phyloP scores from a whole-genome alignment of 2,329 filamentous ascomycete genomes.

The Arthrocladium fulminans region DNA sequence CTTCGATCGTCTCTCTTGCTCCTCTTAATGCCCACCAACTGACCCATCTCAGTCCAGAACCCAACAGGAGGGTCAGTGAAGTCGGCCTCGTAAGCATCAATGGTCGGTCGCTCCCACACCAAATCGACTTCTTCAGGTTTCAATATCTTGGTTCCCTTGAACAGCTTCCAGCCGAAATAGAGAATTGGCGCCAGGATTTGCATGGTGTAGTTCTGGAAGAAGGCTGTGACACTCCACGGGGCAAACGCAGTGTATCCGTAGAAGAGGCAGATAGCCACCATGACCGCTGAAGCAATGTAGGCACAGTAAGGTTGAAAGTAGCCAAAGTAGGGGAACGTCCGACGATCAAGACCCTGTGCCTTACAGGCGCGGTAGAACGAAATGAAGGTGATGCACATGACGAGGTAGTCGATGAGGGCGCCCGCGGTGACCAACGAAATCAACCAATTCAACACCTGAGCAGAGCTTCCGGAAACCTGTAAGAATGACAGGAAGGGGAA shows the following conservation, averaged over 20 bases:
- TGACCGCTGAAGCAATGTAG: slow-evolving; percentile 10
- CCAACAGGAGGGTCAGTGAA: slow-evolving; percentile 45
- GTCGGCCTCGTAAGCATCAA: slow-evolving; percentile 49
- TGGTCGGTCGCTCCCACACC: slow-evolving; percentile 47
- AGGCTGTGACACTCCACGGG: not conserved
- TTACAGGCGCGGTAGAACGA: slow-evolving; percentile 46
- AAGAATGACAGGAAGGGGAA: slow-evolving; percentile 62
- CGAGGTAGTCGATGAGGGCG: slow-evolving; percentile 50
- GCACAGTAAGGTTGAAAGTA: slow-evolving; percentile 52
- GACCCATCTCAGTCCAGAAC: slow-evolving; percentile 48
- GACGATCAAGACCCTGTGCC: slow-evolving; percentile 46
- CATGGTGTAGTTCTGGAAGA: not conserved
- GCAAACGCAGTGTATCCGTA: not conserved
- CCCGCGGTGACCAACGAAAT: slow-evolving; percentile 57
- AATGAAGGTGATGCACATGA: slow-evolving; percentile 46
- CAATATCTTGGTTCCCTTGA: slow-evolving; percentile 20
- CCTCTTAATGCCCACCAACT: slow-evolving; percentile 32
- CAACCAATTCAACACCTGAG: slow-evolving; percentile 53
- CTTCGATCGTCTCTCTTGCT: not conserved
- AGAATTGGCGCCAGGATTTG: slow-evolving; percentile 11
- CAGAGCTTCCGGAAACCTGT: slow-evolving; percentile 50
- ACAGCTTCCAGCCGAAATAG: slow-evolving; percentile 26
- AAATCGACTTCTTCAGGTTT: slow-evolving; percentile 50
- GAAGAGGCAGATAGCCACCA: not conserved
- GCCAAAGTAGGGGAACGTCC: slow-evolving; percentile 46